Evolutionary conservation across 2,329 filamentous ascomycete species (phyloP), one percentile per base, ranked within the genome.

Genomic region (Didymella arachidicola): DNA sequence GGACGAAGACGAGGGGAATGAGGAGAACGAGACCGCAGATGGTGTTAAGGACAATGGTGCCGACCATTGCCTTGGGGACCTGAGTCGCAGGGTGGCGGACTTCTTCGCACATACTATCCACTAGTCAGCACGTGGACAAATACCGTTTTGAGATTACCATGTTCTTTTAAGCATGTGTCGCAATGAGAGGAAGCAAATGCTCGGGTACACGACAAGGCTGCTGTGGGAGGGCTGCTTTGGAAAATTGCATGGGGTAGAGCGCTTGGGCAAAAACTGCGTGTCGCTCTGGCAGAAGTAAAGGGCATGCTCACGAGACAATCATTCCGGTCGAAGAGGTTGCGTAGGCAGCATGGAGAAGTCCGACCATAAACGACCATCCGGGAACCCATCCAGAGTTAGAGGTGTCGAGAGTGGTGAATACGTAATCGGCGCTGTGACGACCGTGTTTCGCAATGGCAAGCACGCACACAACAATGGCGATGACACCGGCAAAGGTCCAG

Each of bases 281-380:
- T 68, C 71, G 72, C 71, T 64, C 64, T 70, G 72, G 60, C 47
- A 81, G 50, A 53, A 59, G 50, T 63, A 61, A 64, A 59, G 64
- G 68, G 72, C 60, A 65, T 63, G 69, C 86, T 82, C 79, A 89
- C 86, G 87, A 89, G 72, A 92, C 89, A 59, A 92, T 89, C 89
- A 92, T 92, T 77, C 90, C 90, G 0, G 89, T 91, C 16, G 88
- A 89, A 4, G 89, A 91, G 14, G 89, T 91, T 44, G 87, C 88
- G 70, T 92, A 91, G 61, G 86, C 89, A 48, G 87, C 89, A 68
- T 91, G 89, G 19, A 91, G 80, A 27, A 92, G 82, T 71, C 89
- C 89, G 59, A 92, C 86, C 72, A 85, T 87, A 79, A 90, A 91
- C 4, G 88, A 88, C 89, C 89, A 91, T 69, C 89, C 89, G 41